Base-by-base conservation (phyloP, 768 basidiomycete species). In the Mycena olivaceomarginata region DNA sequence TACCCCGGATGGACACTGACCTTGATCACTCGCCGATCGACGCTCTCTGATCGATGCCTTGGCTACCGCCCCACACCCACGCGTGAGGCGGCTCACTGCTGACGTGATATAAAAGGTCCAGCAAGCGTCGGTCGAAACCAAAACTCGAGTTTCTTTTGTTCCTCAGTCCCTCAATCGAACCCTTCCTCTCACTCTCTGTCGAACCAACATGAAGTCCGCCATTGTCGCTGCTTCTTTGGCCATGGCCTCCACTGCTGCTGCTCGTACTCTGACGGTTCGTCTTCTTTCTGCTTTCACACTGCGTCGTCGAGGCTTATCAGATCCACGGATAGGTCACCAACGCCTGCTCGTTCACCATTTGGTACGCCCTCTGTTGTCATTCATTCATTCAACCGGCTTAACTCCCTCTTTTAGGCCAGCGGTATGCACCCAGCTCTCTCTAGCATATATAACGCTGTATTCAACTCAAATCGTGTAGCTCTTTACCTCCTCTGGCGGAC, bases 331-430 rank as follows among this genome's bases (percentile, higher is more conserved):
- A 53, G 51, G 74, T 75, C 6, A 63, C 53, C 39, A 75, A 75
- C 60, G 60, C 59, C 4, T 75, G 74, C 48, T 48, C 74, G 11
- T 75, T 64, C 46, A 75, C 74, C 5, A 56, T 68, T n/a, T 75
- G 73, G 71, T 46, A 12, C 16, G 46, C 63, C 1, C 5, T 57
- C 5, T 16, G 18, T 25, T 41, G 22, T 13, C 3, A 43, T 66
- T 46, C n/a, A 11, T 45, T 20, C 11, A 18, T 59, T 43, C 37
- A 41, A 22, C 13, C 13, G 13, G 8, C 69, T 46, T 15, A 43
- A 1, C 20, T 18, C 31, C 31, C 31, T 25, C 11, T 41, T 11
- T 22, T 57, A 57, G 51, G 70, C 70, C 70, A 4, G 59, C 57
- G 2, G 60, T 62, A 65, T 56, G 70, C 39, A 37, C 37, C 3